A percentile compares a stretch with the other conserved stretches of the same genome.
phyloP scores from a whole-genome alignment of 495 filamentous ascomycete species.

The Umbilicaria muhlenbergii region DNA sequence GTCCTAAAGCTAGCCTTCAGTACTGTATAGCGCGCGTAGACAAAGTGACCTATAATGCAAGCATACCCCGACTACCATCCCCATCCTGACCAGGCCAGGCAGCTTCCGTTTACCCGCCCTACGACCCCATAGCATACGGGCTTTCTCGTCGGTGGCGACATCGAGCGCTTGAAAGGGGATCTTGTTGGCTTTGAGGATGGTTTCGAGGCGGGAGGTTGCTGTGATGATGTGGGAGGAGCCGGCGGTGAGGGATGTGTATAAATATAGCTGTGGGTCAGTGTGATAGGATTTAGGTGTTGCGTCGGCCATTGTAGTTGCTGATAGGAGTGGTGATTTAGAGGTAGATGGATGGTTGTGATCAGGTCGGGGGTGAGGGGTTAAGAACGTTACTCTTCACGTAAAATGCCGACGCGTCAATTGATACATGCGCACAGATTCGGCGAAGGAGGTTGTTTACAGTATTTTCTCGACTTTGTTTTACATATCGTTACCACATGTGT shows the following conservation, averaged over 20 bases:
- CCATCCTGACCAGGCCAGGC: slow-evolving; percentile 78
- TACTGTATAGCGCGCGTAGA: background rate
- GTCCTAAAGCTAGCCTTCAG: slow-evolving; percentile 39
- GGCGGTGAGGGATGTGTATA: slow-evolving; percentile 90
- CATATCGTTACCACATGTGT: too few relatives aligned
- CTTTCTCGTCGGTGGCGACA: slow-evolving; percentile 81
- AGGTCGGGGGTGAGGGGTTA: too few relatives aligned
- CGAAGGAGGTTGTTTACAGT: too few relatives aligned
- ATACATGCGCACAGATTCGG: too few relatives aligned
- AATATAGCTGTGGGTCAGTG: slow-evolving; percentile 67
- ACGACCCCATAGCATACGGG: slow-evolving; percentile 79
- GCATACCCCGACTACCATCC: slow-evolving; percentile 73
- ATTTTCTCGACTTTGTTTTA: too few relatives aligned
- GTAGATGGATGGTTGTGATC: too few relatives aligned
- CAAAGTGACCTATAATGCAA: background rate
- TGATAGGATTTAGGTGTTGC: slow-evolving; percentile 40
- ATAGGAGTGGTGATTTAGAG: too few relatives aligned
- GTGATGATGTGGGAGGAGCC: slow-evolving; percentile 97
- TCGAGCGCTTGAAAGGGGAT: slow-evolving; percentile 87
- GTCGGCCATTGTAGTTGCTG: slow-evolving; percentile 26
- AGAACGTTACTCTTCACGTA: too few relatives aligned
- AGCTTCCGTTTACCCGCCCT: slow-evolving; percentile 68
- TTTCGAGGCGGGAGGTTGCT: slow-evolving; percentile 86
- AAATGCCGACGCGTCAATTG: too few relatives aligned
- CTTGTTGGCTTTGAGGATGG: slow-evolving; percentile 87